Percentiles rank a stretch among this genome's conserved stretches.
phyloP scores from a whole-genome alignment of 1,284 basidiomycete genomes.

The Ustilago shanxiensis region DNA sequence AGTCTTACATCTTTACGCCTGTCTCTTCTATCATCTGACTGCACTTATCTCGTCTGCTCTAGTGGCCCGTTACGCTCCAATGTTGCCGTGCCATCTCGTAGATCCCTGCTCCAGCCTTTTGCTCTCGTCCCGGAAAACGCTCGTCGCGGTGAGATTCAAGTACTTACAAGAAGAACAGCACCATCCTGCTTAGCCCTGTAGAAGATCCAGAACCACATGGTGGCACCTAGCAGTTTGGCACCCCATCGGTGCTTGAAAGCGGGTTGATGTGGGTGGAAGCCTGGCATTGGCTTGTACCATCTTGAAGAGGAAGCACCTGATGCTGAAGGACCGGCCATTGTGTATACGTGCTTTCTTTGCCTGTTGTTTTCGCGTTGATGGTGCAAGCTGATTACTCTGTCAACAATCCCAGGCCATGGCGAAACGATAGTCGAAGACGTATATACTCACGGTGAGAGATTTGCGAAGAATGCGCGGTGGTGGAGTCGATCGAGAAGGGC shows the following conservation, averaged over 20 bases:
- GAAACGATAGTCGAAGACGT: background rate
- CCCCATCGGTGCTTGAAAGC: slow-evolving; percentile 62
- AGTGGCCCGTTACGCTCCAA: background rate
- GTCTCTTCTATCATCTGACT: background rate
- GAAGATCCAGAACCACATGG: slow-evolving; percentile 70
- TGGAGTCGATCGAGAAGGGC: background rate
- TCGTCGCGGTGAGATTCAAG: background rate
- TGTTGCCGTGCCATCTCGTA: background rate
- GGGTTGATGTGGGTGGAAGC: slow-evolving; percentile 67
- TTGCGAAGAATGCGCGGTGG: background rate
- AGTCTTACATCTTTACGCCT: background rate
- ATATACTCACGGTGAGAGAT: background rate
- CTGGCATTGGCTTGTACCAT: slow-evolving; percentile 63
- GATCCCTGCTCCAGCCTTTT: background rate
- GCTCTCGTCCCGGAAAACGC: too few species aligned
- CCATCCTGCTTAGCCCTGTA: slow-evolving; percentile 69
- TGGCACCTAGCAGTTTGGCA: slow-evolving; percentile 66
- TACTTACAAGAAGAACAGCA: slow-evolving; percentile 67
- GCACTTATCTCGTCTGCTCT: too few species aligned
- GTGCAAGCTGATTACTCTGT: background rate
- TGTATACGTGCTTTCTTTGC: slow-evolving; percentile 1
- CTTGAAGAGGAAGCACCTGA: slow-evolving; percentile 33
- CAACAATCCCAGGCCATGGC: background rate
- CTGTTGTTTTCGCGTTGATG: background rate
- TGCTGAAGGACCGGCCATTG: slow-evolving; percentile 31